These are phyloP conservation scores for Linum usitatissimum DNA, from an alignment of 345 rosid genomes.

Conservation along the genomic window DNA sequence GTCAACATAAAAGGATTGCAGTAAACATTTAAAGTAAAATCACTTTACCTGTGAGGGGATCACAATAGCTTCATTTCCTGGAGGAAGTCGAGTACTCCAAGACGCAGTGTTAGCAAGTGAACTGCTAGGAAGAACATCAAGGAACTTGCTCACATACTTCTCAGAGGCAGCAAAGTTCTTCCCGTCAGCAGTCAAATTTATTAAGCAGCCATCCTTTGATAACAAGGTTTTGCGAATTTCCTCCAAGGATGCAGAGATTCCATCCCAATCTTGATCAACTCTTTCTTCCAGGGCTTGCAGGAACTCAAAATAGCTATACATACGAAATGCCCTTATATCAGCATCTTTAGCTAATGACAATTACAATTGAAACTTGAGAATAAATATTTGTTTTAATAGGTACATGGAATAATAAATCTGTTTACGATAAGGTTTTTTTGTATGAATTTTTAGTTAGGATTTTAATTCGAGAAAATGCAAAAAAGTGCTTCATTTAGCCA, in stretches of 20 bases:
- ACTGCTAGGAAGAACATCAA: slow-evolving; percentile 71
- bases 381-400: too few relatives aligned
- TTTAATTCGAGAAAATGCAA: too few relatives aligned
- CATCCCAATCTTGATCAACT: slow-evolving; percentile 84
- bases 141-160: slow-evolving; percentile 61
- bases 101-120: slow-evolving; percentile 29
- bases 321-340: slow-evolving; percentile 14
- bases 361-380: too few relatives aligned
- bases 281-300: slow-evolving; percentile 65
- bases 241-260: slow-evolving; percentile 78
- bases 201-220: slow-evolving; percentile 62
- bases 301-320: slow-evolving; percentile 71
- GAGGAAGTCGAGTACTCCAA: slow-evolving; percentile 58
- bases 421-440: too few relatives aligned
- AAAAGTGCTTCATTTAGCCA: too few relatives aligned
- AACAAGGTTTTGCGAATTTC: slow-evolving; percentile 73
- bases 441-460: background rate
- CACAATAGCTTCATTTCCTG: slow-evolving; percentile 76
- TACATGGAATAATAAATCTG: too few relatives aligned
- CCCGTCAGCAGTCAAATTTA: slow-evolving; percentile 86
- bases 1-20: too few relatives aligned
- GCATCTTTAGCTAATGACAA: background rate
- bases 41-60: slow-evolving; percentile 78
- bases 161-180: slow-evolving; percentile 47
- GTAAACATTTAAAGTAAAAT: background rate